Evolutionary conservation across 495 filamentous ascomycete species (phyloP).

Genomic region (Cercophora samala): DNA sequence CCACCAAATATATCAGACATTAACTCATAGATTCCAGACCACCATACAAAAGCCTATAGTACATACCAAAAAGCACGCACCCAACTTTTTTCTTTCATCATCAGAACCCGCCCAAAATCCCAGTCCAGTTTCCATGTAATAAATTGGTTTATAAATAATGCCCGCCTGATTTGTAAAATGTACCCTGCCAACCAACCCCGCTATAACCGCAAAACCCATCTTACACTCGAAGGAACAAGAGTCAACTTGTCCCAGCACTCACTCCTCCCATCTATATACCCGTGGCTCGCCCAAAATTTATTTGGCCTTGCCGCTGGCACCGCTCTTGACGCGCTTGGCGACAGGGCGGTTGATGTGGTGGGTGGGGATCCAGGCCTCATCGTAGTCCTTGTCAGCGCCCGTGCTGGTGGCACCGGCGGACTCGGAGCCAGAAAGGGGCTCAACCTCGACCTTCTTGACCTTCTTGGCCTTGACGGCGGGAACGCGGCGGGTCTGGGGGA

Average conservation of each 20-base stretch:
- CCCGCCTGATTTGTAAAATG: not conserved
- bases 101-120: not conserved
- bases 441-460: constrained; percentile 58
- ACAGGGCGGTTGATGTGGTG: constrained; percentile 85
- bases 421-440: constrained; percentile 65
- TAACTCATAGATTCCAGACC: not conserved
- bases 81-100: not conserved
- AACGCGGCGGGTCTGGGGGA: constrained; percentile 78
- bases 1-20: not conserved
- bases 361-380: constrained; percentile 93
- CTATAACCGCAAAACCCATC: constrained; percentile 3
- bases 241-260: not conserved
- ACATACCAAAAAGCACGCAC: not conserved
- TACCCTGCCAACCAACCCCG: not conserved
- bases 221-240: not conserved
- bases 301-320: constrained; percentile 58
- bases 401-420: constrained; percentile 65
- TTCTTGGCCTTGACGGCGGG: constrained; percentile 53
- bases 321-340: constrained; percentile 74
- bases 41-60: not conserved
- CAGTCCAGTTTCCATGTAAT: not conserved
- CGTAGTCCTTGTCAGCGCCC: constrained; percentile 65
- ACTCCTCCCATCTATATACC: not conserved
- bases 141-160: not conserved
- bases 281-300: constrained; percentile 17